Conservation (phyloP, 257 asterid genomes). For the Solanum neorickii region DNA sequence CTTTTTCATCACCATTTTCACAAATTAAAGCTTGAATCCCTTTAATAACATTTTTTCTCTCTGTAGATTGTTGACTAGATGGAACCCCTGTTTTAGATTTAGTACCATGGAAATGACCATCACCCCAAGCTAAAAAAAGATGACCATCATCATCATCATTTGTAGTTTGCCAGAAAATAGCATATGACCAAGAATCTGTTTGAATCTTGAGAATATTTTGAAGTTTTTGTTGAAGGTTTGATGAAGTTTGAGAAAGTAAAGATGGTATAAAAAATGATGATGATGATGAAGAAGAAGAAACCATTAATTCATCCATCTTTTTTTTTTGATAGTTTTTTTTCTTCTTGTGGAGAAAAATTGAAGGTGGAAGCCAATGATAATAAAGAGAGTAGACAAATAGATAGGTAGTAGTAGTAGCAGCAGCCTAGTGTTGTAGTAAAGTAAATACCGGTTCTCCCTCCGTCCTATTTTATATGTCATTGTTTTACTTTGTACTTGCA, state of each 20-base stretch:
- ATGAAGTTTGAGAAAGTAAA: not conserved
- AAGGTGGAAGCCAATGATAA: not conserved
- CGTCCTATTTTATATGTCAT: too few species aligned
- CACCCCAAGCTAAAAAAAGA: slow-evolving; percentile 38
- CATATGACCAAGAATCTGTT: slow-evolving; percentile 42
- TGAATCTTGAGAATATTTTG: slow-evolving; percentile 36
- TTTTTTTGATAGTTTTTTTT: too few species aligned
- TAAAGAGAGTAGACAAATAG: not conserved
- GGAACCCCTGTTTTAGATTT: not conserved
- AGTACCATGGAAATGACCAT: slow-evolving; percentile 42
- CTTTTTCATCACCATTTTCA: slow-evolving; percentile 14
- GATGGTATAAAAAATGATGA: not conserved
- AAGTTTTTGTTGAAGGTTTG: slow-evolving; percentile 35
- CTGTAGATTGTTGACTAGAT: slow-evolving; percentile 3
- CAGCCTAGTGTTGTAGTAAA: too few species aligned
- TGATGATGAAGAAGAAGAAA: not conserved
- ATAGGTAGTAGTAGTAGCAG: too few species aligned
- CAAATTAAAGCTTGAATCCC: slow-evolving; percentile 55
- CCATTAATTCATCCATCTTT: not conserved
- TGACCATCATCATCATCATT: slow-evolving; percentile 26
- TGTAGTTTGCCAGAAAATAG: slow-evolving; percentile 41
- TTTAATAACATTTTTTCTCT: slow-evolving; percentile 40
- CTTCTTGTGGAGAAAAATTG: not conserved
- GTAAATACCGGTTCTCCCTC: too few species aligned
- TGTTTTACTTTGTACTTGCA: fast-evolving